Evolutionary conservation across 139 green algal species (phyloP).

Genomic region (Tetraselmis striata): DNA sequence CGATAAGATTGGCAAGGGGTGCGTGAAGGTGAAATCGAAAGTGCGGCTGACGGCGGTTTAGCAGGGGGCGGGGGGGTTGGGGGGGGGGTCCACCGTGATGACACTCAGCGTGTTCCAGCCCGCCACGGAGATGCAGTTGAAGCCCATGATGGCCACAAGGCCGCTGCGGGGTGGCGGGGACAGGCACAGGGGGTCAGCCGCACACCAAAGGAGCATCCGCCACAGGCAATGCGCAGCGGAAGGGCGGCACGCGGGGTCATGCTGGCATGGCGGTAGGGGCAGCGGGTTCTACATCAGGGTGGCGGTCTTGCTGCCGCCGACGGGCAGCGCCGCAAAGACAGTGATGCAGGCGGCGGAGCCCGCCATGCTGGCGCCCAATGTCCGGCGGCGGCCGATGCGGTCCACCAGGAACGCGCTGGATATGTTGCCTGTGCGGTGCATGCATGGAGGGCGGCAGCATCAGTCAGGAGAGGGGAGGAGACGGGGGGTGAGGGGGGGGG

Average conservation of each 20-base stretch:
- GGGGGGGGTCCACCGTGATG: constrained; percentile 3
- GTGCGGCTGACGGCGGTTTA: too few species aligned
- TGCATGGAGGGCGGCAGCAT: too few species aligned
- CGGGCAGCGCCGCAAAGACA: constrained; percentile 33
- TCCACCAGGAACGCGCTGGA: constrained; percentile 39
- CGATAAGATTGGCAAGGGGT: too few species aligned
- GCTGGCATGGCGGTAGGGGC: too few species aligned
- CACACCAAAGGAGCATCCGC: too few species aligned
- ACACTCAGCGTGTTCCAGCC: constrained; percentile 44
- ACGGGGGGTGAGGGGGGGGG: too few species aligned
- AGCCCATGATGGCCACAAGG: constrained; percentile 33
- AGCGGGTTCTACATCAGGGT: background rate
- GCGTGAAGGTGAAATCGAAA: too few species aligned
- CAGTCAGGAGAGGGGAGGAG: background rate
- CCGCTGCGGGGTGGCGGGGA: background rate
- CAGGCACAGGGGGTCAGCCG: too few species aligned
- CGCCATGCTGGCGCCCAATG: constrained; percentile 35
- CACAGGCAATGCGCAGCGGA: too few species aligned
- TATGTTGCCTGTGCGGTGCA: constrained; percentile 36
- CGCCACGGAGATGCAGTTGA: constrained; percentile 30
- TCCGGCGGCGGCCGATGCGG: constrained; percentile 27
- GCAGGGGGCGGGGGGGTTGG: background rate
- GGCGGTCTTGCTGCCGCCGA: constrained; percentile 17
- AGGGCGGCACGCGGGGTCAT: too few species aligned
- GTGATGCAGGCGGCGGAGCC: constrained; percentile 24